Base-by-base conservation (phyloP, 2,329 filamentous ascomycete species). In the Xylariaceae sp. region DNA sequence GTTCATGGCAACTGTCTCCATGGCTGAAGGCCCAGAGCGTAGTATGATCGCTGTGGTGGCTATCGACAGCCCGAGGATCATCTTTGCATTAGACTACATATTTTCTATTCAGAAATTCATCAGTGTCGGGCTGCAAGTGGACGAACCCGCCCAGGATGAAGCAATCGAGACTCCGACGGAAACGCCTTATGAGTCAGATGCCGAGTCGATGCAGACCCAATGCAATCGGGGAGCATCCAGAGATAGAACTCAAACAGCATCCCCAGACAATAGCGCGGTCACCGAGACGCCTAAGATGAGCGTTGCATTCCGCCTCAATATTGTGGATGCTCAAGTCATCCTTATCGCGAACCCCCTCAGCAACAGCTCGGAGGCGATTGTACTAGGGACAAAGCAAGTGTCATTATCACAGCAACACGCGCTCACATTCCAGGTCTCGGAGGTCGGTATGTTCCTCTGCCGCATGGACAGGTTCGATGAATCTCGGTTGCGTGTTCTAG, bases 401-500 rank as follows among this genome's bases (percentile, higher is more conserved):
- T 79, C 97, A 1, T 79, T 97, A 8, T 95, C 92, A 1, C 88
- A 95, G 65, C 95, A 99, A 70, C 90, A 97, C 73, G 89, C 92
- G 6, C 80, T 95, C 63, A 96, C 94, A 0, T 80, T 99, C 67
- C 92, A 99, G 67, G 84, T 99, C 2, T 91, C 90, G 6, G 86
- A 97, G 67, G 83, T 97, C 51, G 94, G 94, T 63, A 99, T 99
- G 94, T 99, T 96, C 70, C 73, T 99, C 34, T 99, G 95, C 68
- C 88, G 94, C 9, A 99, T 99, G 94, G 95, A 99, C 71, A 89
- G 86, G 60, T 97, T 97, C 63, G 92, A 99, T 63, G 91, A 88
- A 3, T 91, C 87, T 41, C 84, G 90, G 39, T 79, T 99, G 46
- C 85, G 94, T 19, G 96, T 99, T 58, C 82, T 99, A 34, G 95